Evolutionary conservation across 2,329 filamentous ascomycete genomes (phyloP), one percentile per base, ranked within the genome.

Genomic region (Cryphonectria parasitica): DNA sequence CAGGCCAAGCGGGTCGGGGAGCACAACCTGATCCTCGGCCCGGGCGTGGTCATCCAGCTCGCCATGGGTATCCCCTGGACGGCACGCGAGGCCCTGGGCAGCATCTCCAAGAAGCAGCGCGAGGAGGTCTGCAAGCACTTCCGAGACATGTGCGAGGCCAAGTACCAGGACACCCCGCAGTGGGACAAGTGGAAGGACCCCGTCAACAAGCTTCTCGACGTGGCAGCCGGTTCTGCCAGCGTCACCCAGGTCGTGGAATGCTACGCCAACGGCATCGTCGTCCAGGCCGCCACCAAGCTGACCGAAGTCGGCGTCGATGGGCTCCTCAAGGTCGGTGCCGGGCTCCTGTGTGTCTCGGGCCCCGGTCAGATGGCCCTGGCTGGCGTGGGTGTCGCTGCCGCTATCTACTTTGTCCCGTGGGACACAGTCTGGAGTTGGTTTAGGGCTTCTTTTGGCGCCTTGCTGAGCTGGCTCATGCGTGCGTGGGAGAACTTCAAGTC

Each of bases 141-240:
- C 66, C 64, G 54, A 36, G 71, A 72, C 19, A 72, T 72, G 71
- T 72, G 71, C 66, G 68, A 72, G n/a, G 68, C 71, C 31, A 72
- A 72, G 63, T 71, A 61, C 49, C 68, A 72, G 62, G 71, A 69
- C 63, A 43, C 22, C 10, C 71, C 71, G 3, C 62, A 70, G 66
- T 72, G 71, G 71, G 64, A 71, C 45, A 68, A 64, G 71, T 72
- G 71, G 71, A 70, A 67, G 56, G 66, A 56, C 28, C 71, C 71
- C n/a, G 71, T 72, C 61, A 71, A 66, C 66, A 72, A 72, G 65
- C 71, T 72, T 7, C 71, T 72, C 19, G 71, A 72, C 56, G 71
- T 72, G 43, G 71, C 71, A 11, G 71, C 71, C 2, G 71, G 71
- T 1, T 49, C 66, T n/a, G 64, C 62, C 25, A 64, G 68, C 28